Evolutionary conservation across 352 stramenopile species (phyloP).

Genomic region (Hyphochytrium catenoides): DNA sequence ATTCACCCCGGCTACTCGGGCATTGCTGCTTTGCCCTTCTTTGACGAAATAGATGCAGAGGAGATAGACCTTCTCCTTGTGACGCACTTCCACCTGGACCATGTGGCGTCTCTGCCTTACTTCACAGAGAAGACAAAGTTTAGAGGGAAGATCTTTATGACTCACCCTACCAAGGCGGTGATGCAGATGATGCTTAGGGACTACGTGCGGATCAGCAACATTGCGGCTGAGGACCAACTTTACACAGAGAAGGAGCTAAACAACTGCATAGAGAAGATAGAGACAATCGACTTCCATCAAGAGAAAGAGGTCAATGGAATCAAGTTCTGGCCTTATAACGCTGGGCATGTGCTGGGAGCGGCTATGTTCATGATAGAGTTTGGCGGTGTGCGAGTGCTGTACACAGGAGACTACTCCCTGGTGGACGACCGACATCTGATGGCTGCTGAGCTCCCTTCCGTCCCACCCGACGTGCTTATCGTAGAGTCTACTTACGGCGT

Average conservation of each 20-base stretch:
- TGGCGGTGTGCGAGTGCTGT: conserved; percentile 87
- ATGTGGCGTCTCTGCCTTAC: conserved; percentile 93
- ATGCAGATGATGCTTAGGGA: conserved; percentile 93
- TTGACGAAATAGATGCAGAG: conserved; percentile 84
- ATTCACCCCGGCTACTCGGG: conserved; percentile 79
- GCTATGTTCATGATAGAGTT: conserved; percentile 99
- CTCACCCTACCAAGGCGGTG: conserved; percentile 95
- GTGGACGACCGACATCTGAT: conserved; percentile 96
- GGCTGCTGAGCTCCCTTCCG: conserved; percentile 49
- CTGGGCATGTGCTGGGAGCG: conserved; percentile 93
- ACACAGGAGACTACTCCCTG: conserved; percentile 94
- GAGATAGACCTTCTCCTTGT: conserved; percentile 92
- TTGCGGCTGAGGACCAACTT: conserved; percentile 73
- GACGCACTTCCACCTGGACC: conserved; percentile 99
- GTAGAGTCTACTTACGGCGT: conserved; percentile 95
- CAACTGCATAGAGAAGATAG: conserved; percentile 87
- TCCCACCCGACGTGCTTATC: conserved; percentile 92
- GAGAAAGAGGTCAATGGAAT: conserved; percentile 90
- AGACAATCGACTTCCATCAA: conserved; percentile 95
- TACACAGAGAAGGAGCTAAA: conserved; percentile 85
- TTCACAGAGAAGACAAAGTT: conserved; percentile 98
- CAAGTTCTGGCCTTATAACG: conserved; percentile 96
- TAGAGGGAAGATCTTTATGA: conserved; percentile 96
- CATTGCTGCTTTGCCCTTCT: conserved; percentile 90
- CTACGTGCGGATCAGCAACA: conserved; percentile 83